Percentiles rank a stretch among this genome's conserved stretches.
Conservation (phyloP, 257 asterid species). For the Dorcoceras hygrometricum region DNA sequence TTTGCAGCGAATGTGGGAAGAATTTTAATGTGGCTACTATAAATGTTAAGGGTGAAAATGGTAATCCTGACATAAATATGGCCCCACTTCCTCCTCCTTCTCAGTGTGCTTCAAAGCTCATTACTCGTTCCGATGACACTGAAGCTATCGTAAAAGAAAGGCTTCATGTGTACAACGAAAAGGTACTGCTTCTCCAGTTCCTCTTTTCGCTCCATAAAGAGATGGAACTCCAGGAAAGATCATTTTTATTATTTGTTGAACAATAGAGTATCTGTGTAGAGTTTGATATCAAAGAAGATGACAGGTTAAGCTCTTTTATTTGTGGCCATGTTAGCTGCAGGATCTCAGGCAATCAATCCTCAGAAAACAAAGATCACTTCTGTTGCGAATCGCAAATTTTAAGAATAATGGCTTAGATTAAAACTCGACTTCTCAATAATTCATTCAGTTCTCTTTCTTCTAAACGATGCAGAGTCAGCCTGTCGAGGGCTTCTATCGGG, state of each 20-base stretch:
- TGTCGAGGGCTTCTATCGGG: constrained; percentile 71
- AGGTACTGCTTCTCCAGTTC: constrained; percentile 42
- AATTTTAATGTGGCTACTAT: constrained; percentile 89
- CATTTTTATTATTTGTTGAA: background rate
- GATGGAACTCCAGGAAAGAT: background rate
- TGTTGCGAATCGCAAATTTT: background rate
- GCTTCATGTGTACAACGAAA: constrained; percentile 69
- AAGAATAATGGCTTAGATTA: background rate
- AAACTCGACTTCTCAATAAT: background rate
- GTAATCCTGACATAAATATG: constrained; percentile 79
- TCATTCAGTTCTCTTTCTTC: constrained; percentile 10
- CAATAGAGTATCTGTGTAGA: background rate
- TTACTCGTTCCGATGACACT: constrained; percentile 92
- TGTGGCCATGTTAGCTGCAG: background rate
- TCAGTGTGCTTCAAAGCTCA: constrained; percentile 74
- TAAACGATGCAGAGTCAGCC: constrained; percentile 71
- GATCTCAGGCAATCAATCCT: background rate
- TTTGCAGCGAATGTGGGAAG: constrained; percentile 89
- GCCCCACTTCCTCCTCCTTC: constrained; percentile 90
- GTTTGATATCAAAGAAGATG: background rate
- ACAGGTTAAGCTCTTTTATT: background rate
- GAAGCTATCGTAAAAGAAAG: constrained; percentile 79
- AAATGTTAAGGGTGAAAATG: constrained; percentile 77
- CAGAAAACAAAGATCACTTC: background rate
- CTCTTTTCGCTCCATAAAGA: background rate